Conservation (phyloP, 306 rosid species). For the Gillenia trifoliata region DNA sequence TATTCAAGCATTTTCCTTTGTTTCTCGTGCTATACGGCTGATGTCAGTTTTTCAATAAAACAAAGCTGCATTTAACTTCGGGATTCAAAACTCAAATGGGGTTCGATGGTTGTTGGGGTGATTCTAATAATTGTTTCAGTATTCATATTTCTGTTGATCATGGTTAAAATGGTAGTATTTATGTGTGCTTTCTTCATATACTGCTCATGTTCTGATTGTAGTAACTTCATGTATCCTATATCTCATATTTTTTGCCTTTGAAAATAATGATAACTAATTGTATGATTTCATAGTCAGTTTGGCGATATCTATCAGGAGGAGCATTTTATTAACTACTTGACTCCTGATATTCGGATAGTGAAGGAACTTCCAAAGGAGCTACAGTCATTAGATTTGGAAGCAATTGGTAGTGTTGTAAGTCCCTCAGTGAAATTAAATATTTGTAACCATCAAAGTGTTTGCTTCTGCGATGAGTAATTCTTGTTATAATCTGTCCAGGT, state of each 20-base stretch:
- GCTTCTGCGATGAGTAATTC: constrained; percentile 7
- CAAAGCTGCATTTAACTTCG: constrained; percentile 8
- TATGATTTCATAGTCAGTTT: constrained; percentile 74
- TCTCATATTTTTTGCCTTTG: constrained; percentile 24
- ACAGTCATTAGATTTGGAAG: constrained; percentile 79
- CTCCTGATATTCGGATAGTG: constrained; percentile 89
- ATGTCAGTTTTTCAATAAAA: constrained; percentile 5
- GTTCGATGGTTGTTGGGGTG: not conserved
- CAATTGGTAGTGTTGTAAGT: constrained; percentile 83
- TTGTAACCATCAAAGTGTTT: not conserved
- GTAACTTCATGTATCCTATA: not conserved
- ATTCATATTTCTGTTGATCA: not conserved
- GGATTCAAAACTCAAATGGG: constrained; percentile 1
- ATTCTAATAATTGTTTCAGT: not conserved
- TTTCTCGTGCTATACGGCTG: constrained; percentile 1
- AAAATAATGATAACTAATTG: constrained; percentile 33
- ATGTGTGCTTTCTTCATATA: not conserved
- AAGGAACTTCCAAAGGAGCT: constrained; percentile 80
- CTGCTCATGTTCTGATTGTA: not conserved
- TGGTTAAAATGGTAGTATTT: not conserved
- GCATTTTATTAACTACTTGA: constrained; percentile 77
- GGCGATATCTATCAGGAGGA: constrained; percentile 88
- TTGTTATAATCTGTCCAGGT: constrained; percentile 52
- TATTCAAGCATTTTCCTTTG: not conserved
- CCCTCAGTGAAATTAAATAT: constrained; percentile 10